Percentiles rank a stretch among this genome's conserved stretches.
Conservation (phyloP, 306 rosid species). For the Acmispon strigosus region DNA sequence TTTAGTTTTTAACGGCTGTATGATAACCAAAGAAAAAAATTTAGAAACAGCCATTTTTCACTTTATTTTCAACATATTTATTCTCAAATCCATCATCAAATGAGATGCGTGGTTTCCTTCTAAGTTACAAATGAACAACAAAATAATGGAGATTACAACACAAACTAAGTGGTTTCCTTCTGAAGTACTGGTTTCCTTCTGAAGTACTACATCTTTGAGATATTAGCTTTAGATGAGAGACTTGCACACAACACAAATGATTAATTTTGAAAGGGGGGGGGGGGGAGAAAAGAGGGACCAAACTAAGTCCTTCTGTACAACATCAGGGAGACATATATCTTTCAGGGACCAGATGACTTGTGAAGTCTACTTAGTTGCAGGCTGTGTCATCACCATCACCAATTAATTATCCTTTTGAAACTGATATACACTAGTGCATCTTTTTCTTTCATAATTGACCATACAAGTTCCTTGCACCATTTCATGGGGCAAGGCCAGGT, state of each 20-base stretch:
- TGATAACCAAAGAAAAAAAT: no score
- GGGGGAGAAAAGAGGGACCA: not conserved
- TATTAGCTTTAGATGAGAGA: not conserved
- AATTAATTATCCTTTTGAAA: not conserved
- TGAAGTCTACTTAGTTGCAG: not conserved
- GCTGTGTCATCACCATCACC: not conserved
- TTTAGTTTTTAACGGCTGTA: no score
- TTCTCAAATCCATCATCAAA: not conserved
- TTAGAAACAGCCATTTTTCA: no score
- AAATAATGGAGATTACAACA: conserved; percentile 6
- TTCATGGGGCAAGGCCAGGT: not conserved
- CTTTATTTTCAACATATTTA: not conserved
- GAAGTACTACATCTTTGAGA: not conserved
- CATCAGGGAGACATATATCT: not conserved
- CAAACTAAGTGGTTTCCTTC: not conserved
- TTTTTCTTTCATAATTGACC: not conserved
- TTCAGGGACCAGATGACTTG: not conserved
- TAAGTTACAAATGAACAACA: not conserved
- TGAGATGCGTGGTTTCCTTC: not conserved
- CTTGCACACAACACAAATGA: not conserved
- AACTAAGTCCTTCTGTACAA: conserved; percentile 25
- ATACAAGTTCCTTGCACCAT: not conserved
- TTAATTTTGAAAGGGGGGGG: not conserved
- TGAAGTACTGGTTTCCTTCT: no score
- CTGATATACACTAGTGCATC: not conserved